Conservation (phyloP, 768 basidiomycete genomes). For the Filobasidium floriforme region DNA sequence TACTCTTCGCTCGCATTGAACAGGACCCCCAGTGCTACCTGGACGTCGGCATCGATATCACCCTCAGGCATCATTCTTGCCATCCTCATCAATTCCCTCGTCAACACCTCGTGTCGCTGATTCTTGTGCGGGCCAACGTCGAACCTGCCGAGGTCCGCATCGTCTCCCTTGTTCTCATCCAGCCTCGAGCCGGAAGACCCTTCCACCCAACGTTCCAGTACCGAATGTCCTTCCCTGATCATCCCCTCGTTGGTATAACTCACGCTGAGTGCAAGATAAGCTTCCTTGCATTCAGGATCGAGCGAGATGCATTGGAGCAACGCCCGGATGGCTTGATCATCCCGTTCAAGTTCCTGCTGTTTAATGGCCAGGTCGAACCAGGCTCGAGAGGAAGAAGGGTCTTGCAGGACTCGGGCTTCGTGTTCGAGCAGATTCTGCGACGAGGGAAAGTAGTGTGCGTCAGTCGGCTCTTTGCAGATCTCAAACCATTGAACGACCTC, state of each 20-base stretch:
- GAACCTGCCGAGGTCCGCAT: slow-evolving; percentile 15
- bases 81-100: slow-evolving; percentile 73
- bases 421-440: slow-evolving; percentile 71
- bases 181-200: not conserved
- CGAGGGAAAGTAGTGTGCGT: no score
- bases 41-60: slow-evolving; percentile 82
- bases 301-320: slow-evolving; percentile 71
- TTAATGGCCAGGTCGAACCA: slow-evolving; percentile 94
- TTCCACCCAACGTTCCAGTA: slow-evolving; percentile 71
- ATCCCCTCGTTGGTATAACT: slow-evolving; percentile 85
- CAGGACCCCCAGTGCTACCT: slow-evolving; percentile 85
- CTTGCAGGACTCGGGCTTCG: slow-evolving; percentile 78
- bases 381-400: slow-evolving; percentile 60
- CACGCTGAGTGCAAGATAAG: slow-evolving; percentile 86
- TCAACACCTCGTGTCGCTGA: slow-evolving; percentile 49
- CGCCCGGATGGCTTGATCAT: slow-evolving; percentile 78
- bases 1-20: slow-evolving; percentile 95
- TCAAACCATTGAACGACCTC: slow-evolving; percentile 22
- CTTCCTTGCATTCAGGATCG: slow-evolving; percentile 58
- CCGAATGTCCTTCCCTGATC: slow-evolving; percentile 62
- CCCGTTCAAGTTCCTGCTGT: slow-evolving; percentile 96
- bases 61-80: slow-evolving; percentile 57
- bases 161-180: not conserved
- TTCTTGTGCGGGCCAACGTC: slow-evolving; percentile 15
- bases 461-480: no score